Conservation (phyloP, 1,139 yeast species). For the Zygosaccharomyces sapae region DNA sequence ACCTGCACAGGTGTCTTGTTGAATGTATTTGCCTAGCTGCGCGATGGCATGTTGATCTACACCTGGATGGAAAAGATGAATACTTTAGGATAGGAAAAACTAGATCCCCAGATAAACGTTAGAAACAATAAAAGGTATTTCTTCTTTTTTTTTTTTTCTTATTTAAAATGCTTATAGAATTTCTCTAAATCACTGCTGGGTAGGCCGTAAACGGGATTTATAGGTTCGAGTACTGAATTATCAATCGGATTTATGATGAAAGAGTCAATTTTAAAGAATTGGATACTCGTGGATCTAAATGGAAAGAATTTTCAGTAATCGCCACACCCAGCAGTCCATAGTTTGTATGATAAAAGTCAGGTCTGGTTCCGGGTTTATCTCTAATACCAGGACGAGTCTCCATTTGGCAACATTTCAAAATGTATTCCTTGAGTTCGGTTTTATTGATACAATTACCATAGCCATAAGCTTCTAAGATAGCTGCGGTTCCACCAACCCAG, state of each 20-base stretch:
- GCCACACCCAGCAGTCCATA: slow-evolving; percentile 78
- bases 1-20: background rate
- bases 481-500: slow-evolving; percentile 89
- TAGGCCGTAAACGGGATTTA: slow-evolving; percentile 66
- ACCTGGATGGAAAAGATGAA: background rate
- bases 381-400: slow-evolving; percentile 62
- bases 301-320: slow-evolving; percentile 54
- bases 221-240: slow-evolving; percentile 31
- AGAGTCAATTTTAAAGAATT: slow-evolving; percentile 16
- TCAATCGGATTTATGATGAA: slow-evolving; percentile 14
- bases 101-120: background rate
- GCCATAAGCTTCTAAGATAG: slow-evolving; percentile 42
- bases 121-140: too few species aligned
- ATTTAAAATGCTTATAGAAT: slow-evolving; percentile 26
- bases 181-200: slow-evolving; percentile 37
- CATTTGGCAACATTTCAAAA: slow-evolving; percentile 72
- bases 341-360: slow-evolving; percentile 90
- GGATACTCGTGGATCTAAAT: slow-evolving; percentile 17
- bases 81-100: background rate
- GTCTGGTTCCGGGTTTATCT: slow-evolving; percentile 79
- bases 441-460: slow-evolving; percentile 45
- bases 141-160: background rate
- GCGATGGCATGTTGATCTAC: slow-evolving; percentile 11
- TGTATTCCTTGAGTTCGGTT: slow-evolving; percentile 57
- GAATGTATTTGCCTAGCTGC: slow-evolving; percentile 2